Conservation (phyloP, 192 early-diverging fungal species). For the Backusella psychrophila region DNA sequence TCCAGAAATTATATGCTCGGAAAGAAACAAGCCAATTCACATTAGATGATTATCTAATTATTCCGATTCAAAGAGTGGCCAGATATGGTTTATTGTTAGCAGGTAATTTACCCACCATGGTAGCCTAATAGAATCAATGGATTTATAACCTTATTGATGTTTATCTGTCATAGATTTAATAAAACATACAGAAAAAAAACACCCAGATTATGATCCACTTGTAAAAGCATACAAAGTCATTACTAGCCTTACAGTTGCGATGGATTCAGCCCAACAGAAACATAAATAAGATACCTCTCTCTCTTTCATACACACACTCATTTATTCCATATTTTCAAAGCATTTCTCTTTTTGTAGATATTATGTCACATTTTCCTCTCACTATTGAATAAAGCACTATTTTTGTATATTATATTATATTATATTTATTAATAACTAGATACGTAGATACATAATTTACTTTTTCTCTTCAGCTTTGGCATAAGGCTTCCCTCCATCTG, state of each 20-base stretch:
- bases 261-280: constrained; percentile 26
- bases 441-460: not conserved
- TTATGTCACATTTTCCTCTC: not conserved
- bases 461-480: not conserved
- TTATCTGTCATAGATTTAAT: constrained; percentile 22
- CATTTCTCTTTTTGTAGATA: not conserved
- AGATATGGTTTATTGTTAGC: constrained; percentile 68
- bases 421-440: not conserved
- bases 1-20: constrained; percentile 23
- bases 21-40: constrained; percentile 54
- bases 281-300: not conserved
- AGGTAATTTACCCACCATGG: constrained; percentile 13
- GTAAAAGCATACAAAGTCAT: constrained; percentile 28
- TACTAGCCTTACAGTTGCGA: constrained; percentile 15
- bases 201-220: constrained; percentile 27
- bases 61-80: constrained; percentile 76
- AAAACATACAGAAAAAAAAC: constrained; percentile 21
- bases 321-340: not conserved
- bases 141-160: not conserved
- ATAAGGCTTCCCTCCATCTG: not conserved
- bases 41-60: constrained; percentile 69
- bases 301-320: not conserved
- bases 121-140: no score
- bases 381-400: not conserved
- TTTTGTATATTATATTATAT: not conserved